Evolutionary conservation across 805 yeast species (phyloP), one percentile per base, ranked within the genome.

Genomic region (Yarrowia sp.): DNA sequence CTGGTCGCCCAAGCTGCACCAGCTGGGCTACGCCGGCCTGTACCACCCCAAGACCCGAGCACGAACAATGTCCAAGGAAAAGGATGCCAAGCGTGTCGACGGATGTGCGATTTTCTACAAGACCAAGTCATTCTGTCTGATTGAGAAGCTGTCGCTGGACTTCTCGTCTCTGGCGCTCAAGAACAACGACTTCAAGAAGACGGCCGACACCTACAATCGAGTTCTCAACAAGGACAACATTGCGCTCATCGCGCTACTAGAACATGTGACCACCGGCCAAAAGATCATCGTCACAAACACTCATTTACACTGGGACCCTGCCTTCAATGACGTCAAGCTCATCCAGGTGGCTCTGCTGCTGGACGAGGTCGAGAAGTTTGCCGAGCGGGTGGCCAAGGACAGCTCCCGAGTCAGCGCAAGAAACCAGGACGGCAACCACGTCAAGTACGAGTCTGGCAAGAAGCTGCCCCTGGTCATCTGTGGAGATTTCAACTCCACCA

Each of bases 301-400:
- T 0, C 99, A 94, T 79, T 82, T 94, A 73, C 97, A 93, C 73
- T 94, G 99, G 98, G 97, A 94, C 77, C 99, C 99, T 4, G 90
- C 88, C 55, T 89, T 86, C 71, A 90, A 90, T 72, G 99, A 94
- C 75, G 99, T 94, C 62, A 94, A 94, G 74, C 84, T 97, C 2
- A 87, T 94, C 76, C 99, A 94, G 77, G 94, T 89, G 62, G 97
- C 97, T 42, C 87, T 94, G 27, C 77, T 94, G 66, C 76, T 94
- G 68, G 97, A 93, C 69, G 97, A 94, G 74, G 75, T 96, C 70
- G 94, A 90, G 71, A 76, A 76, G 6, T 73, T 89, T 51, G 75
- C 85, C 42, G 84, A 83, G 69, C 81, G 78, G 70, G 79, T 77
- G 63, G 68, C 72, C 24, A 58, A 58, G 35, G 63, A 61, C 39